Percentiles rank a stretch among this genome's conserved stretches.
These are phyloP conservation scores for Postia placenta DNA, from an alignment of 768 basidiomycete genomes.

Conservation along the genomic window DNA sequence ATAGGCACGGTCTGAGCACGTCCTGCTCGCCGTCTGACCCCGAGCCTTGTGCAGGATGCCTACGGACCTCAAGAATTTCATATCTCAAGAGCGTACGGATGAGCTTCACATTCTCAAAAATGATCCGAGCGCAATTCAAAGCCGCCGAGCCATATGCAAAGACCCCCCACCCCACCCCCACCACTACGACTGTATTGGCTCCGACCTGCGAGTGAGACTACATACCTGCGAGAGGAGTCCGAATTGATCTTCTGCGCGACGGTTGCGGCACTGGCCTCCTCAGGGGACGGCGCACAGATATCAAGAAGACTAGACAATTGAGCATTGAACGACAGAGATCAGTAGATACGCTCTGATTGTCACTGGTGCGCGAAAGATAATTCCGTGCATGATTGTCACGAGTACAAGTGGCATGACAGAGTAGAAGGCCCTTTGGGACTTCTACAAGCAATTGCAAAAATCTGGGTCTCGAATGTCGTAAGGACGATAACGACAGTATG, in stretches of 20 bases:
- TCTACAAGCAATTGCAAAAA: too few species aligned
- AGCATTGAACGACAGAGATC: too few species aligned
- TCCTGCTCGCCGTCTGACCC: constrained; percentile 31
- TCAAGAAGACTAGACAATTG: too few species aligned
- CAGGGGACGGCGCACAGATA: too few species aligned
- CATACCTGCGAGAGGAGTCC: constrained; percentile 7
- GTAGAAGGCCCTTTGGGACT: too few species aligned
- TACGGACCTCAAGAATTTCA: constrained; percentile 31
- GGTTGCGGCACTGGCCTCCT: not conserved
- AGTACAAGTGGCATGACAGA: too few species aligned
- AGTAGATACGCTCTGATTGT: too few species aligned
- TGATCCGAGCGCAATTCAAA: constrained; percentile 54
- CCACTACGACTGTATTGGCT: constrained; percentile 44
- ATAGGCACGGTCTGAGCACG: constrained; percentile 47
- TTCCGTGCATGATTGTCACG: too few species aligned
- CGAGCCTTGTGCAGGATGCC: not conserved
- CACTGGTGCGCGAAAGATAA: too few species aligned
- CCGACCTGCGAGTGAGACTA: constrained; percentile 43
- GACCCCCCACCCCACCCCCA: constrained; percentile 31
- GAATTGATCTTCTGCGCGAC: not conserved
- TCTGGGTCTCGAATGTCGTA: too few species aligned
- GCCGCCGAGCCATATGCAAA: constrained; percentile 66
- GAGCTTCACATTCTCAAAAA: constrained; percentile 31
- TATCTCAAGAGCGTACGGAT: constrained; percentile 28
- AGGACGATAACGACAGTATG: too few species aligned